A percentile compares a stretch with the other conserved stretches of the same genome.
Evolutionary conservation across 208 protist genomes (phyloP).

Genomic region (Leishmania tropica): DNA sequence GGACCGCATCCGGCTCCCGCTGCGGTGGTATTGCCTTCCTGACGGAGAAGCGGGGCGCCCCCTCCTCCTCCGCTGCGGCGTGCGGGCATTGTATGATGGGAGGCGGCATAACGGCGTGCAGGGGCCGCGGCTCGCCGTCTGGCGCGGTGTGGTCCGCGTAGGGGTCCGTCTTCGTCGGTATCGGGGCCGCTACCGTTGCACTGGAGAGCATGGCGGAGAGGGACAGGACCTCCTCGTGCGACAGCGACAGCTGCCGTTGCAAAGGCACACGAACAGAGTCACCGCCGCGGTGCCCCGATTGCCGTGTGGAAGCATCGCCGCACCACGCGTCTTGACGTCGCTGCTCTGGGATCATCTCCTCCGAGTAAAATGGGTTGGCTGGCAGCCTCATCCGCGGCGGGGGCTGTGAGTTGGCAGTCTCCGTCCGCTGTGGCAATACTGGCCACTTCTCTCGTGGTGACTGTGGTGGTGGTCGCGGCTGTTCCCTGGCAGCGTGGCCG

Average conservation of each 20-base stretch:
- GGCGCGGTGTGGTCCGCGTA: neutral
- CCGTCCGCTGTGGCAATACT: neutral
- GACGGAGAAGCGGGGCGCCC: neutral
- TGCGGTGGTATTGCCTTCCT: neutral
- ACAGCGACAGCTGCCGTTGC: neutral
- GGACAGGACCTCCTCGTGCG: neutral
- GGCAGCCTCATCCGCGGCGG: constrained; percentile 22
- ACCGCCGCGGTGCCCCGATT: neutral
- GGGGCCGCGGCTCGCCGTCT: neutral
- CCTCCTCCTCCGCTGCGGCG: neutral
- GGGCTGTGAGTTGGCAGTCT: neutral
- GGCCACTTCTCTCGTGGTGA: neutral
- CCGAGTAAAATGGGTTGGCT: neutral
- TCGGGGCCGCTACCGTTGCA: neutral
- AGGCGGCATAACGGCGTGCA: neutral
- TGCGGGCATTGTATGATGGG: neutral
- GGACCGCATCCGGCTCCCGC: neutral
- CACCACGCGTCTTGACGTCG: too few species aligned
- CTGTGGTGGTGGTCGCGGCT: neutral
- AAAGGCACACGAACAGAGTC: neutral
- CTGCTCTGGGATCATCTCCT: neutral
- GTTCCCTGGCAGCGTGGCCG: neutral
- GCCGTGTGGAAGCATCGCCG: neutral
- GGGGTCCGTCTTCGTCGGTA: neutral
- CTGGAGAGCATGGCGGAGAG: neutral